phyloP scores from a whole-genome alignment of 768 basidiomycete species.

The Tricholoma saponaceum region DNA sequence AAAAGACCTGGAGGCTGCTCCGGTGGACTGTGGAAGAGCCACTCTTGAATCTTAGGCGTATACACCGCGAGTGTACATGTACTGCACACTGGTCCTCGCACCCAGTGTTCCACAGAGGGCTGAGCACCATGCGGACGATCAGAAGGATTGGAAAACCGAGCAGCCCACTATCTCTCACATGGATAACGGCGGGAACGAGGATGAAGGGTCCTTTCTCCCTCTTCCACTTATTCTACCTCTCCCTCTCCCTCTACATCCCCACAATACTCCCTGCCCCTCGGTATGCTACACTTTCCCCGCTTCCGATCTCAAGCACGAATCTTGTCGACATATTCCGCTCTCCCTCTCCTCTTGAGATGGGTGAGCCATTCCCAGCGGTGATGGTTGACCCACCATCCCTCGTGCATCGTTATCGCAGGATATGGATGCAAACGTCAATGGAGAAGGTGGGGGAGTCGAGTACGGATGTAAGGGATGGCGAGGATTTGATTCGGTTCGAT shows the following conservation, averaged over 20 bases:
- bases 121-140: not conserved
- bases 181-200: not conserved
- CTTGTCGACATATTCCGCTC: not conserved
- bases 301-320: not conserved
- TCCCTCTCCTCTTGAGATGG: not conserved
- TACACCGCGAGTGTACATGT: not conserved
- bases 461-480: not conserved
- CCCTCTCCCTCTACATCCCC: not conserved
- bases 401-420: not conserved
- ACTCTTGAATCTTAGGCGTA: not conserved
- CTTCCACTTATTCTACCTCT: not conserved
- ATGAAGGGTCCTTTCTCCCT: not conserved
- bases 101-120: not conserved
- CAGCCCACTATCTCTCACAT: not conserved
- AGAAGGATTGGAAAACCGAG: not conserved
- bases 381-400: not conserved
- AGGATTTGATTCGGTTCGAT: constrained; percentile 7
- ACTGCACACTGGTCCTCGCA: not conserved
- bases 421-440: not conserved
- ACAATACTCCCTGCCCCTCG: not conserved
- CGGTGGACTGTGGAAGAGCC: not conserved
- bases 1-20: not conserved
- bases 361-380: not conserved
- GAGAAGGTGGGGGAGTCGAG: not conserved
- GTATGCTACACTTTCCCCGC: not conserved